These are phyloP conservation scores for Umbelopsis vinacea DNA, from an alignment of 192 early-diverging fungal species.

Conservation along the genomic window DNA sequence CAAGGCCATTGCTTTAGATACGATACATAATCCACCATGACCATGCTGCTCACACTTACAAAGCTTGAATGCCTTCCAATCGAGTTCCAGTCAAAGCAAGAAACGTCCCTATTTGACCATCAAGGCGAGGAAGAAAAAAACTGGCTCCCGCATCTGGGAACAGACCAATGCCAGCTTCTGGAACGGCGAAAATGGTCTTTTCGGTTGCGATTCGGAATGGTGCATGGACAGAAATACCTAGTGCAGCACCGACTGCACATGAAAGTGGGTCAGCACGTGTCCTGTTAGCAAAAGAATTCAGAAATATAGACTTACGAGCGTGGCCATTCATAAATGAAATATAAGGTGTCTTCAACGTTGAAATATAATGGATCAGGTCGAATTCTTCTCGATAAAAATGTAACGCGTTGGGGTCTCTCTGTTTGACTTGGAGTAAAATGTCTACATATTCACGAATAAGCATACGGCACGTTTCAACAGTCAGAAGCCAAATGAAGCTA, in stretches of 20 bases:
- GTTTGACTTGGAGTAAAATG: slow-evolving; percentile 50
- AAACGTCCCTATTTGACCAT: slow-evolving; percentile 91
- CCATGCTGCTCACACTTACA: slow-evolving; percentile 56
- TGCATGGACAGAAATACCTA: slow-evolving; percentile 91
- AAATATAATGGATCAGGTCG: slow-evolving; percentile 87
- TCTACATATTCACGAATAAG: slow-evolving; percentile 1
- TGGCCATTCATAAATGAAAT: slow-evolving; percentile 88
- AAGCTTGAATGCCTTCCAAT: slow-evolving; percentile 82
- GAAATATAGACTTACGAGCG: slow-evolving; percentile 53
- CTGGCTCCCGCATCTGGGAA: slow-evolving; percentile 94
- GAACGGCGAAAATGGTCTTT: slow-evolving; percentile 91
- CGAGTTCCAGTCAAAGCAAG: slow-evolving; percentile 85
- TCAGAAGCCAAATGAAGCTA: background rate
- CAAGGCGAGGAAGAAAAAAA: slow-evolving; percentile 93
- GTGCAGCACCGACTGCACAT: slow-evolving; percentile 88
- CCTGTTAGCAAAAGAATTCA: background rate
- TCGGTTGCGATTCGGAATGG: slow-evolving; percentile 97
- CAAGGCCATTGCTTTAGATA: background rate
- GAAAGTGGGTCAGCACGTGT: background rate
- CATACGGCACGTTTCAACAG: background rate
- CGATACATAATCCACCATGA: background rate
- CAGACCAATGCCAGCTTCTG: slow-evolving; percentile 91
- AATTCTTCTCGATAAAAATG: slow-evolving; percentile 94
- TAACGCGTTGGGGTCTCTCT: slow-evolving; percentile 57
- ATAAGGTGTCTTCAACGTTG: slow-evolving; percentile 83